Evolutionary conservation across 345 rosid genomes (phyloP), one percentile per base, ranked within the genome.

Genomic region (Limnanthes douglasii): DNA sequence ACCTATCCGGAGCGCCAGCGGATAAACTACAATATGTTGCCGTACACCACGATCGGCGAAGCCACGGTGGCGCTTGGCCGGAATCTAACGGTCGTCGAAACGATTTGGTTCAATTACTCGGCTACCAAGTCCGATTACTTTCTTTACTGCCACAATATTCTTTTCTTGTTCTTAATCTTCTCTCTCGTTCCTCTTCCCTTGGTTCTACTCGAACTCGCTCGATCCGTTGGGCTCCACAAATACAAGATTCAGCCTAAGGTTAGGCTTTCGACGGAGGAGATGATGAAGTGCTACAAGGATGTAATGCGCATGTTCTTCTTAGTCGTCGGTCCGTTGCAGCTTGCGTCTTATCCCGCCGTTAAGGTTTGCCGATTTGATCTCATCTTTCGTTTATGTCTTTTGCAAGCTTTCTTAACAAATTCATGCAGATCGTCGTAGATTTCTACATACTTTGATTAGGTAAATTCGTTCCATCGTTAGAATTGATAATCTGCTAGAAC

Each of bases 201-300:
- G 1, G 70, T 74, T 1, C 37, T 73, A 46, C 23, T 66, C 14
- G 82, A 73, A 53, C 23, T 63, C 24, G 21, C 57, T 60, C 70
- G 70, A 46, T 66, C 77, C 41, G 40, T 29, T 21, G 61, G 60
- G 30, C 46, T 86, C 27, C 69, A 65, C 22, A 52, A 51, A 42
- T 61, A 67, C 64, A 86, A 86, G 82, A 82, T 86, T 67, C 97
- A 86, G 56, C 88, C 95, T 15, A 86, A 86, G 45, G 93, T 78
- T 9, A 51, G 52, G 32, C 29, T 71, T 38, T 63, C 97, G 1
- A 25, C 46, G 0, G 33, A 72, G 1, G 93, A 88, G 21, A 74
- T 76, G 64, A 23, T 77, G 33, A 33, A 18, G n/a, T 88, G 97
- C 37, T 88, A 83, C 48, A 73, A 41, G 68, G 83, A 76, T 53